A percentile compares a stretch with the other conserved stretches of the same genome.
Conservation (phyloP, 1,139 yeast genomes). For the Debaryomyces subglobosus region DNA sequence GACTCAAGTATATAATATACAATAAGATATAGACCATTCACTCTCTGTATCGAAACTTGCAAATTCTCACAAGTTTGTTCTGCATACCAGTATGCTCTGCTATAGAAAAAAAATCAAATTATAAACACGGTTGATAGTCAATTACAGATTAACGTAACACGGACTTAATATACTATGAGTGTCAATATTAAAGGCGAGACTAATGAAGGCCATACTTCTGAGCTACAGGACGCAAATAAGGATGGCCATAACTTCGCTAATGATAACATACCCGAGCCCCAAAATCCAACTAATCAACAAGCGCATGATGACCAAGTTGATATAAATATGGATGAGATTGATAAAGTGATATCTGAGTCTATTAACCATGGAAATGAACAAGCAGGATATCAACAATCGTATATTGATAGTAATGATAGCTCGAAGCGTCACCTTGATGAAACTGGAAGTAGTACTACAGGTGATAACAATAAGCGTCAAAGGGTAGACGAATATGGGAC, state of each 20-base stretch:
- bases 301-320: slow-evolving; percentile 10
- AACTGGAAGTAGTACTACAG: neutral
- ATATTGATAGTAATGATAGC: slow-evolving; percentile 4
- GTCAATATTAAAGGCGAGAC: neutral
- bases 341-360: slow-evolving; percentile 21
- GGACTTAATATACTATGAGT: neutral
- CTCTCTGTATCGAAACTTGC: neutral
- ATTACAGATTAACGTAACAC: neutral
- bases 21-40: neutral
- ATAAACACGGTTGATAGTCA: neutral
- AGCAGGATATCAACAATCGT: slow-evolving; percentile 1
- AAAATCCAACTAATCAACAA: slow-evolving; percentile 5
- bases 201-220: neutral
- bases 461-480: slow-evolving; percentile 4
- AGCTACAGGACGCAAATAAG: neutral
- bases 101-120: slow-evolving; percentile 3
- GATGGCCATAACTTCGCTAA: neutral
- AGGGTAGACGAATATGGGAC: slow-evolving; percentile 2
- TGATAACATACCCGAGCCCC: slow-evolving; percentile 9
- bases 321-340: slow-evolving; percentile 20
- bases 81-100: slow-evolving; percentile 4
- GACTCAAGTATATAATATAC: neutral
- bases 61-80: neutral
- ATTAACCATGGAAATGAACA: slow-evolving; percentile 12
- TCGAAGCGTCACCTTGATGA: slow-evolving; percentile 2